Evolutionary conservation across 1,284 basidiomycete species (phyloP).

Genomic region (Athelia psychrophila): DNA sequence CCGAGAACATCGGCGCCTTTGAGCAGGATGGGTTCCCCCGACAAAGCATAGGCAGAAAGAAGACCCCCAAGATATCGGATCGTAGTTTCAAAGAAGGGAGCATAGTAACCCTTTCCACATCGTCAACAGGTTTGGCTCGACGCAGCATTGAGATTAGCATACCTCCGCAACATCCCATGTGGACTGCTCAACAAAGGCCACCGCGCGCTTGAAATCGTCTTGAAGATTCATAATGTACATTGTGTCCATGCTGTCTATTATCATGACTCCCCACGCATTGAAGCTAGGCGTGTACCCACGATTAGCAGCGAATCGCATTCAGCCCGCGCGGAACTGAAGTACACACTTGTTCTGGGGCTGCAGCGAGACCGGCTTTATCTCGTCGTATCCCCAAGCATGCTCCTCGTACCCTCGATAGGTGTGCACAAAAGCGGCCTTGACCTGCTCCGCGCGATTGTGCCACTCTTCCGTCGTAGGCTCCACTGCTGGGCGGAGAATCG

Average conservation of each 20-base stretch:
- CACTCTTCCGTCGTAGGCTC: constrained; percentile 36
- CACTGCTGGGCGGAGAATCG: constrained; percentile 4
- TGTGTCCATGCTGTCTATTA: constrained; percentile 85
- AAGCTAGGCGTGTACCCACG: constrained; percentile 40
- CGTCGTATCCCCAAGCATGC: constrained; percentile 58
- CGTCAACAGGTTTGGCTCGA: constrained; percentile 3
- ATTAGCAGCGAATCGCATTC: background rate
- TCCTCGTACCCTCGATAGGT: constrained; percentile 62
- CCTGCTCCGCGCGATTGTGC: constrained; percentile 50
- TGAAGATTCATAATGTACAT: constrained; percentile 83
- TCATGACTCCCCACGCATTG: constrained; percentile 86
- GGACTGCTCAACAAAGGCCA: constrained; percentile 64
- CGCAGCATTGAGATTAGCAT: background rate
- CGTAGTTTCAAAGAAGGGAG: constrained; percentile 81
- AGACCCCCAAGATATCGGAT: constrained; percentile 88
- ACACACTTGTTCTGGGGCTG: constrained; percentile 48
- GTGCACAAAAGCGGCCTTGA: constrained; percentile 59
- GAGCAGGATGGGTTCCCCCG: constrained; percentile 41
- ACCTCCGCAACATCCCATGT: too few species aligned
- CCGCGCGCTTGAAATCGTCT: constrained; percentile 74
- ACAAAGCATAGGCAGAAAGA: constrained; percentile 79
- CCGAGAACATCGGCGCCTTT: constrained; percentile 53
- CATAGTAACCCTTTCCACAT: constrained; percentile 27
- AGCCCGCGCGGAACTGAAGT: background rate
- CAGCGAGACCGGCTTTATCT: constrained; percentile 53